Evolutionary conservation across 148 eudicot genomes (phyloP).

Genomic region (Gaultheria prostrata): DNA sequence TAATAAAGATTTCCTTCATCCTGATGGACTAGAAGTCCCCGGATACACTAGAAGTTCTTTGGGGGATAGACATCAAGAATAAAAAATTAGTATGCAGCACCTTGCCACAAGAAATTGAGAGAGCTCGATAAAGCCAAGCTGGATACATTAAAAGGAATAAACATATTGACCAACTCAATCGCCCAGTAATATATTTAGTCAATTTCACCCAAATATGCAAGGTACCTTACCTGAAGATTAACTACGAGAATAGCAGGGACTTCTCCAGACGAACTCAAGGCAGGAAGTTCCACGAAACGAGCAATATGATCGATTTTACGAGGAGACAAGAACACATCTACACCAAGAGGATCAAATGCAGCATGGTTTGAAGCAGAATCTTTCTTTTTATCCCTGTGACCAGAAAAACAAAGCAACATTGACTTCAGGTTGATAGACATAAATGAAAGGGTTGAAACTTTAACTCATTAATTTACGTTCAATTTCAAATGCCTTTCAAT

Average conservation of each 20-base stretch:
- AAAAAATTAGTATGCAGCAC: neutral
- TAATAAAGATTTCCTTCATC: neutral
- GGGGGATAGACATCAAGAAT: neutral
- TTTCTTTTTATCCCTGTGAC: constrained; percentile 87
- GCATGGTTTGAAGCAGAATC: constrained; percentile 70
- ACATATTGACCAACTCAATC: neutral
- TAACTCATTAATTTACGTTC: neutral
- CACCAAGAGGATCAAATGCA: constrained; percentile 91
- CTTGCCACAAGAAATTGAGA: neutral
- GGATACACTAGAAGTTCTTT: neutral
- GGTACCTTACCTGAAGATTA: constrained; percentile 72
- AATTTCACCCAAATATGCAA: neutral
- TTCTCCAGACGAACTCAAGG: constrained; percentile 43
- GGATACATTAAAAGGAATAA: neutral
- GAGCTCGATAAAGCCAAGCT: neutral
- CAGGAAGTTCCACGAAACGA: constrained; percentile 75
- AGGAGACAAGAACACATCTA: constrained; percentile 78
- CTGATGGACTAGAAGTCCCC: neutral
- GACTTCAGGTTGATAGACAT: neutral
- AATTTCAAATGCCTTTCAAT: neutral
- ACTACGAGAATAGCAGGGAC: constrained; percentile 93
- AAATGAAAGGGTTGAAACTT: neutral
- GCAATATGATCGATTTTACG: constrained; percentile 91
- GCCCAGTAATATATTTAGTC: neutral
- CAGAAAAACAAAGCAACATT: constrained; percentile 2